These are phyloP conservation scores for Diutina catenulata DNA, from an alignment of 1,139 yeast genomes.

Conservation along the genomic window DNA sequence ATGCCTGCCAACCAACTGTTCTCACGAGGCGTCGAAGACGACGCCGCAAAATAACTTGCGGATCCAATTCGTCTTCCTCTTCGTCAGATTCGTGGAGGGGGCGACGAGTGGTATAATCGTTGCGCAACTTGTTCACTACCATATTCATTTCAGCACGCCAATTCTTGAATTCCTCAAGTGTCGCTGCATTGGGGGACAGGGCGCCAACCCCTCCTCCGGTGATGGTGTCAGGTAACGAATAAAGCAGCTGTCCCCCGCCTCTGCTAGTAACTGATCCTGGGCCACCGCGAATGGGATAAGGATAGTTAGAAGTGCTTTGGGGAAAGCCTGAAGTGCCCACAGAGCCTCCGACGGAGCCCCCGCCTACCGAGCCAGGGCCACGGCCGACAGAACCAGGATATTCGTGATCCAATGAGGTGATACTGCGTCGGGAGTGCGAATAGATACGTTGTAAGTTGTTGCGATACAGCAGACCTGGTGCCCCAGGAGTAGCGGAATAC, in stretches of 20 bases:
- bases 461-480: conserved; percentile 18
- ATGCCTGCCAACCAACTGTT: conserved; percentile 18
- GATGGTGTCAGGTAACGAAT: background rate
- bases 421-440: conserved; percentile 28
- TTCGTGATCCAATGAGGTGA: too few species aligned
- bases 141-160: conserved; percentile 37
- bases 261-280: too few species aligned
- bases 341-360: too few species aligned
- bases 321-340: too few species aligned
- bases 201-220: background rate
- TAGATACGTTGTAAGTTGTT: conserved; percentile 32
- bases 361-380: too few species aligned
- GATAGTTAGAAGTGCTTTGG: too few species aligned
- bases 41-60: conserved; percentile 16
- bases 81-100: conserved; percentile 7
- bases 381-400: background rate
- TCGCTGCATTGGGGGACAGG: background rate
- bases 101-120: conserved; percentile 17
- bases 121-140: conserved; percentile 27
- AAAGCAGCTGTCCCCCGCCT: background rate
- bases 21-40: conserved; percentile 16
- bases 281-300: too few species aligned
- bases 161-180: conserved; percentile 26
- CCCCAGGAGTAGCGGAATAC: conserved; percentile 11
- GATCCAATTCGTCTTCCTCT: conserved; percentile 11